phyloP scores from a whole-genome alignment of 2,329 filamentous ascomycete species.

The Dendrostoma leiphaemia region DNA sequence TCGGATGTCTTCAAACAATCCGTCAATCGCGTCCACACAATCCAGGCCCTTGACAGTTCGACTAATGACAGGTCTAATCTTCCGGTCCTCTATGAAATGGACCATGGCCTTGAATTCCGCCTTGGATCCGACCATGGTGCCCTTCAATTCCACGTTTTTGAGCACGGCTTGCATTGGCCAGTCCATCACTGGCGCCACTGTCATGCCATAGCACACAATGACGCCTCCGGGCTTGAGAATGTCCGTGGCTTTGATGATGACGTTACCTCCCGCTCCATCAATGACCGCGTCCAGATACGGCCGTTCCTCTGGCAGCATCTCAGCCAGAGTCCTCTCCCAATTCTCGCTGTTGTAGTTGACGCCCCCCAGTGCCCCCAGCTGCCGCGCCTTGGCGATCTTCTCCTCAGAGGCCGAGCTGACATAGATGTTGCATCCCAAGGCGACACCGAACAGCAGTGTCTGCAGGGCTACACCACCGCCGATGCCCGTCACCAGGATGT shows the following conservation, averaged over 20 bases:
- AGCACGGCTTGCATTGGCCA: slow-evolving; percentile 82
- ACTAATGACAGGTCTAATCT: slow-evolving; percentile 76
- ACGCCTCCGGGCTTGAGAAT: slow-evolving; percentile 79
- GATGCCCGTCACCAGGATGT: slow-evolving; percentile 86
- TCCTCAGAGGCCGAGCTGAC: slow-evolving; percentile 73
- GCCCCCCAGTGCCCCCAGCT: slow-evolving; percentile 77
- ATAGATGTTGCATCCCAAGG: slow-evolving; percentile 72
- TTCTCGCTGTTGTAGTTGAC: slow-evolving; percentile 73
- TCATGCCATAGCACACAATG: slow-evolving; percentile 92
- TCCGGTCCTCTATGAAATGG: slow-evolving; percentile 70
- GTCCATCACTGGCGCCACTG: slow-evolving; percentile 77
- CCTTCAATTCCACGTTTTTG: slow-evolving; percentile 82
- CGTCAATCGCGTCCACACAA: slow-evolving; percentile 75
- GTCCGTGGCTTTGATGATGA: slow-evolving; percentile 66
- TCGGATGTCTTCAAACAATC: slow-evolving; percentile 85
- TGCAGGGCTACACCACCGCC: slow-evolving; percentile 88
- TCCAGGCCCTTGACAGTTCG: slow-evolving; percentile 70
- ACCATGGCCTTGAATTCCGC: slow-evolving; percentile 92
- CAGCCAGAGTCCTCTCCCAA: slow-evolving; percentile 77
- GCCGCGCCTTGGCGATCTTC: slow-evolving; percentile 71
- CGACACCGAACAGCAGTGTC: slow-evolving; percentile 76
- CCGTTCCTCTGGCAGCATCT: slow-evolving; percentile 61
- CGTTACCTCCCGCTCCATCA: slow-evolving; percentile 85
- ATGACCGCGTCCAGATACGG: slow-evolving; percentile 79
- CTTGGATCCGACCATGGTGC: slow-evolving; percentile 87